Evolutionary conservation across 495 filamentous ascomycete species (phyloP), one percentile per base, ranked within the genome.

Genomic region (Paragyromitra xinjiangensis): DNA sequence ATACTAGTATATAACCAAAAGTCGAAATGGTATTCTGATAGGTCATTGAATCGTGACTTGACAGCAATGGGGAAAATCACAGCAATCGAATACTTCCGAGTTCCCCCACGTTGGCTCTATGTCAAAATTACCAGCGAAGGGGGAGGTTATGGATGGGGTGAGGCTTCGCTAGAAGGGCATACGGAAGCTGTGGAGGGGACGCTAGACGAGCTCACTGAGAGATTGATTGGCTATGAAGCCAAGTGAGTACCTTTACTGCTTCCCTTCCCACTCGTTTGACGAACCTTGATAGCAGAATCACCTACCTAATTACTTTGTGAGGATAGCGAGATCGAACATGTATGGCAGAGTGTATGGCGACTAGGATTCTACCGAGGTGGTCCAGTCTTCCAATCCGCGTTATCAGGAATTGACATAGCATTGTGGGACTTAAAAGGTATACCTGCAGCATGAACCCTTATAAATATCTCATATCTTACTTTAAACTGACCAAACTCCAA

Each of bases 381-480:
- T 0, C 90, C 91, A 0, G 91, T 94, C 7, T 89, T 94, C 75
- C 92, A 92, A 90, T 91, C 89, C 53, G 92, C 92, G 6, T 83
- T 93, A 26, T 85, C 90, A 0, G 91, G 92, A 1, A 89, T 94
- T 69, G 92, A 93, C 76, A 93, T 94, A 78, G 91, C 92, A 1
- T 84, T 94, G 1, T 93, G 91, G 92, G 92, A 93, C 83, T 78
- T 93, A 12, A 62, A 72, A 84, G 85, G 83, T 14, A 81, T 82
- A 39, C 16, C 3, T 22, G 6, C 12, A 55, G 19, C 8, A 5
- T 14, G 86, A 83, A 69, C 82, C 92, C 14, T 48, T 0, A 48
- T 53, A 53, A 53, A 16, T 42, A n/a, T 40, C 3, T 40, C 37
- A 8, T 40, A 40, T 14, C 8, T 6, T 2, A 3, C 22, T 16